Conservation (phyloP, 148 eudicot species). For the Linanthus parryae region DNA sequence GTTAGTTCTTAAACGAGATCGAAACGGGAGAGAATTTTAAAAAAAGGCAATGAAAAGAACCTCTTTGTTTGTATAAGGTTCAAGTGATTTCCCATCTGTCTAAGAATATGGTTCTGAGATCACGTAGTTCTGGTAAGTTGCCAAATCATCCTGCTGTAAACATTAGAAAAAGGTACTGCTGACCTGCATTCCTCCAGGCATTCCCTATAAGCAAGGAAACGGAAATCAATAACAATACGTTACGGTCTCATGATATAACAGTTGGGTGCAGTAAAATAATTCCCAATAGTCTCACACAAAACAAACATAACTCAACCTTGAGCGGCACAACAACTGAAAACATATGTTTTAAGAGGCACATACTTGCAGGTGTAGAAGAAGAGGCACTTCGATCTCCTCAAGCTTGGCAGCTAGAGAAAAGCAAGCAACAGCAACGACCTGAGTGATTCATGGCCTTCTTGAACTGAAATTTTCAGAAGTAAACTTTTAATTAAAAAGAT, state of each 20-base stretch:
- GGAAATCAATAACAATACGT: not conserved
- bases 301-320: too few relatives aligned
- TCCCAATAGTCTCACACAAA: too few relatives aligned
- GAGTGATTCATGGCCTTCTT: slow-evolving; percentile 76
- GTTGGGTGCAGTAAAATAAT: too few relatives aligned
- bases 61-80: slow-evolving; percentile 48
- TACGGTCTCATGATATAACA: too few relatives aligned
- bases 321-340: too few relatives aligned
- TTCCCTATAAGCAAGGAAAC: slow-evolving; percentile 29
- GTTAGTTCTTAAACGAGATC: not conserved
- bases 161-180: slow-evolving; percentile 61
- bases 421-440: slow-evolving; percentile 72
- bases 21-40: not conserved
- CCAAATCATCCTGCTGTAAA: slow-evolving; percentile 89
- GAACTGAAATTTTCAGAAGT: too few relatives aligned
- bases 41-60: slow-evolving; percentile 18
- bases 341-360: too few relatives aligned
- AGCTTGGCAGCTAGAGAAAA: slow-evolving; percentile 81
- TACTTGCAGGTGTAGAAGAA: slow-evolving; percentile 66
- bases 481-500: too few relatives aligned
- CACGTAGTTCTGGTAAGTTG: slow-evolving; percentile 76
- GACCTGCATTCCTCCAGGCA: slow-evolving; percentile 80
- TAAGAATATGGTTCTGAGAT: slow-evolving; percentile 52
- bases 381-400: slow-evolving; percentile 70
- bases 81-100: slow-evolving; percentile 58